Evolutionary conservation across 345 rosid genomes (phyloP).

Genomic region (Hibiscus tridactylites): DNA sequence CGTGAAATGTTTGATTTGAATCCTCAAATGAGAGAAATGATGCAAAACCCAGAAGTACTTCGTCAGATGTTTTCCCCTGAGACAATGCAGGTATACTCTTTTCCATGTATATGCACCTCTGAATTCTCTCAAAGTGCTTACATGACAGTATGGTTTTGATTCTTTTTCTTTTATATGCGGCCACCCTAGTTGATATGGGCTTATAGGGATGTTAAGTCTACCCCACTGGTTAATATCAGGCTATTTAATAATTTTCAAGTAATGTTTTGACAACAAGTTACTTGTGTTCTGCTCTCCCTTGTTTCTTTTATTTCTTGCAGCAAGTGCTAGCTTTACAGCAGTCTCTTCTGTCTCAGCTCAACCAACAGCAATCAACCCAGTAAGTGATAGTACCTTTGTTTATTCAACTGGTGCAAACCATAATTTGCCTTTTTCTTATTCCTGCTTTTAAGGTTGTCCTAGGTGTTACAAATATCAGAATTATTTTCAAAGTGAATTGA

Average conservation of each 20-base stretch:
- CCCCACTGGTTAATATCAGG: not conserved
- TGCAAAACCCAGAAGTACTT: no score
- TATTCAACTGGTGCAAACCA: not conserved
- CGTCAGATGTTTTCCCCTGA: not conserved
- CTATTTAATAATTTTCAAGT: not conserved
- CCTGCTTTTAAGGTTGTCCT: not conserved
- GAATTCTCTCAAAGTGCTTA: not conserved
- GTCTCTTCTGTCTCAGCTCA: conserved; percentile 54
- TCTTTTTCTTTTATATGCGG: conserved; percentile 1
- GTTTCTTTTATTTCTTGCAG: conserved; percentile 24
- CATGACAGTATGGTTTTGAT: not conserved
- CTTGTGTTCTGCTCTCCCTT: conserved; percentile 6
- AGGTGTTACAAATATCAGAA: not conserved
- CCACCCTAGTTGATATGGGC: not conserved
- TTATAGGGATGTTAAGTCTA: not conserved
- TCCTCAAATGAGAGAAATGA: not conserved
- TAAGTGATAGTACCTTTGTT: conserved; percentile 23
- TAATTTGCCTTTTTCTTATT: not conserved
- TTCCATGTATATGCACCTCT: not conserved
- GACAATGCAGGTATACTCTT: not conserved
- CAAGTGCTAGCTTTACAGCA: conserved; percentile 57
- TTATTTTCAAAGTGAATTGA: not conserved
- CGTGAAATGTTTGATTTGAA: not conserved
- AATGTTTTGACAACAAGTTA: not conserved
- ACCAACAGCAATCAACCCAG: conserved; percentile 51